Conservation (phyloP, 1,139 yeast genomes). For the Candida gigantensis region DNA sequence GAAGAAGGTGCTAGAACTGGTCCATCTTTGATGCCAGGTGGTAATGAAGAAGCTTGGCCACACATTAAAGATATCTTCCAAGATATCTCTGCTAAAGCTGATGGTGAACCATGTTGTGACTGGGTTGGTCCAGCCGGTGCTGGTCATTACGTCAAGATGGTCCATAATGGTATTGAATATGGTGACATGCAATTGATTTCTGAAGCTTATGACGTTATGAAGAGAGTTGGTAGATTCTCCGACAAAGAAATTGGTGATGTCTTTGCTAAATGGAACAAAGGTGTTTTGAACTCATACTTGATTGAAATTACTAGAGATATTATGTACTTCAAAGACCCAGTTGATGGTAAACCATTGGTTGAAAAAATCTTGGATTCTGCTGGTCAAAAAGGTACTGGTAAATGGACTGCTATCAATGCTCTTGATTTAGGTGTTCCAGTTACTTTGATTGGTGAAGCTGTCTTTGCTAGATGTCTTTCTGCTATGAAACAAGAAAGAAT, state of each 20-base stretch:
- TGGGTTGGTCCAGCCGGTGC: constrained; percentile 99
- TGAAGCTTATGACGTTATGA: constrained; percentile 96
- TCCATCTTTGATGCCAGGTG: constrained; percentile 99
- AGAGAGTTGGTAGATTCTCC: constrained; percentile 88
- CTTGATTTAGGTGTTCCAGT: constrained; percentile 98
- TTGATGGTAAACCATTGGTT: constrained; percentile 87
- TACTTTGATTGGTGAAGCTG: constrained; percentile 98
- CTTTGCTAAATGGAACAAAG: constrained; percentile 91
- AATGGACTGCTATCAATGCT: constrained; percentile 99
- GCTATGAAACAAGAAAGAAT: constrained; percentile 90
- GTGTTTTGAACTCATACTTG: constrained; percentile 96
- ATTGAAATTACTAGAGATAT: constrained; percentile 97
- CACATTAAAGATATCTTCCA: constrained; percentile 96
- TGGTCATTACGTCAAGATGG: constrained; percentile 99
- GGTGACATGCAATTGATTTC: constrained; percentile 99
- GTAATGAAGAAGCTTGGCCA: constrained; percentile 98
- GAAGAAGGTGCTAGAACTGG: constrained; percentile 99
- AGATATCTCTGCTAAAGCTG: constrained; percentile 91
- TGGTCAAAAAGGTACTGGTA: constrained; percentile 99
- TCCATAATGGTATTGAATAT: constrained; percentile 99
- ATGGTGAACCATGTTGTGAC: constrained; percentile 99
- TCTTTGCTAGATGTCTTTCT: constrained; percentile 93
- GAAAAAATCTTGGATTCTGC: constrained; percentile 97
- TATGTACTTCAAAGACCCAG: constrained; percentile 79
- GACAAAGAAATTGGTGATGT: constrained; percentile 94